A percentile compares a stretch with the other conserved stretches of the same genome.
phyloP scores from a whole-genome alignment of 2,329 filamentous ascomycete species.

The Cercospora canescens region DNA sequence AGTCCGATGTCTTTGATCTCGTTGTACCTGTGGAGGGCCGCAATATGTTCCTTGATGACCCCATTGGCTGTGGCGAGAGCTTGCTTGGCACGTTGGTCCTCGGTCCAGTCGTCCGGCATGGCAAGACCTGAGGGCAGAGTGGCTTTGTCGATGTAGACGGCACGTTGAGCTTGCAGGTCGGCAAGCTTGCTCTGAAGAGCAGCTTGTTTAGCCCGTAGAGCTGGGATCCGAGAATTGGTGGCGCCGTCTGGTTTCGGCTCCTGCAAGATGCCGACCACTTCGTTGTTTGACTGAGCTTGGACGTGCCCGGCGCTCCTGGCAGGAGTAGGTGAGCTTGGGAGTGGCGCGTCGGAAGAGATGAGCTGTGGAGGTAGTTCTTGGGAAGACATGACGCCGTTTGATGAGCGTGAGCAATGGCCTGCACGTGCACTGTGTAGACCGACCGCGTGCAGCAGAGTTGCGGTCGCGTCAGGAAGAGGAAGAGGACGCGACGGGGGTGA shows the following conservation, averaged over 20 bases:
- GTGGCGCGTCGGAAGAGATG: slow-evolving; percentile 14
- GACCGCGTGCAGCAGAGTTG: not conserved
- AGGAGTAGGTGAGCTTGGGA: slow-evolving; percentile 20
- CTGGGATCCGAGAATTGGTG: slow-evolving; percentile 23
- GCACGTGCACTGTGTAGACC: not conserved
- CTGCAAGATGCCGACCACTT: not conserved
- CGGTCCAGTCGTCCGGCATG: slow-evolving; percentile 25
- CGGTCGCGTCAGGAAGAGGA: not conserved
- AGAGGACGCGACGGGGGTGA: not conserved
- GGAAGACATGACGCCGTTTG: slow-evolving; percentile 29
- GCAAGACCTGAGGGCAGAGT: slow-evolving; percentile 31
- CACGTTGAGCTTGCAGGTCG: slow-evolving; percentile 46
- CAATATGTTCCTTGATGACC: slow-evolving; percentile 64
- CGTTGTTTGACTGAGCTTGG: not conserved
- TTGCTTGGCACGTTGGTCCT: slow-evolving; percentile 27
- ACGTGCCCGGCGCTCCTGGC: not conserved
- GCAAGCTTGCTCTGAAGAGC: slow-evolving; percentile 51
- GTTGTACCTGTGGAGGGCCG: slow-evolving; percentile 67
- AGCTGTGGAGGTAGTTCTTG: slow-evolving; percentile 17
- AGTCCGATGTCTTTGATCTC: slow-evolving; percentile 69
- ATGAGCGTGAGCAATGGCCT: slow-evolving; percentile 24
- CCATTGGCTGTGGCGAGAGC: slow-evolving; percentile 48
- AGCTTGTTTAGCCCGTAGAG: slow-evolving; percentile 32
- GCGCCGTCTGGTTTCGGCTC: not conserved
- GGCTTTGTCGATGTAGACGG: slow-evolving; percentile 34